Percentiles rank a stretch among this genome's conserved stretches.
phyloP scores from a whole-genome alignment of 129 eudicot genomes.

The Saussurea involucrata region DNA sequence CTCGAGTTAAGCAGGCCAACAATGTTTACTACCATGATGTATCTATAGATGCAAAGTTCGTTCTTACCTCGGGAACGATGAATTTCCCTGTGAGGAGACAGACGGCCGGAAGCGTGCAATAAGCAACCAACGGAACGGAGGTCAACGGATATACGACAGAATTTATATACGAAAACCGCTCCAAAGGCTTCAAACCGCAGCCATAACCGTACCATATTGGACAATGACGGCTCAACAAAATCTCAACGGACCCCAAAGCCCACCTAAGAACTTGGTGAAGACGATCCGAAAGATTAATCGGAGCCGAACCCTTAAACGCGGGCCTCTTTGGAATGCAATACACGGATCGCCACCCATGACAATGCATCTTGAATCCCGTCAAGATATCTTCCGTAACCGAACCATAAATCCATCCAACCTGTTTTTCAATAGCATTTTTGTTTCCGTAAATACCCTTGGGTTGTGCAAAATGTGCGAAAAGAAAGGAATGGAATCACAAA shows the following conservation, averaged over 20 bases:
- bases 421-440: constrained; percentile 18
- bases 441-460: too few relatives aligned
- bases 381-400: constrained; percentile 79
- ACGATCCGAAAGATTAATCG: constrained; percentile 85
- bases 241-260: constrained; percentile 91
- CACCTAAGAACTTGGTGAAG: constrained; percentile 82
- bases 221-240: constrained; percentile 69
- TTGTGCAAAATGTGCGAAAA: too few relatives aligned
- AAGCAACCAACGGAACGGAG: constrained; percentile 65
- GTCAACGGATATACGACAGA: constrained; percentile 75
- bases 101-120: constrained; percentile 77
- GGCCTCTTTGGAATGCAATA: constrained; percentile 75
- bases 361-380: constrained; percentile 88
- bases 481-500: constrained; percentile 23
- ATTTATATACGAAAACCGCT: constrained; percentile 67
- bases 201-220: constrained; percentile 88
- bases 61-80: constrained; percentile 69
- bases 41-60: neutral
- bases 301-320: constrained; percentile 87
- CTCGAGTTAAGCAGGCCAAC: too few relatives aligned
- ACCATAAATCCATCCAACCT: constrained; percentile 90
- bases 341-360: constrained; percentile 90
- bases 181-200: constrained; percentile 69
- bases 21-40: neutral
- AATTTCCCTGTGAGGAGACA: constrained; percentile 82